Base-by-base conservation (phyloP, 202 grass and related monocot genomes). In the Hordeum pubiflorum region DNA sequence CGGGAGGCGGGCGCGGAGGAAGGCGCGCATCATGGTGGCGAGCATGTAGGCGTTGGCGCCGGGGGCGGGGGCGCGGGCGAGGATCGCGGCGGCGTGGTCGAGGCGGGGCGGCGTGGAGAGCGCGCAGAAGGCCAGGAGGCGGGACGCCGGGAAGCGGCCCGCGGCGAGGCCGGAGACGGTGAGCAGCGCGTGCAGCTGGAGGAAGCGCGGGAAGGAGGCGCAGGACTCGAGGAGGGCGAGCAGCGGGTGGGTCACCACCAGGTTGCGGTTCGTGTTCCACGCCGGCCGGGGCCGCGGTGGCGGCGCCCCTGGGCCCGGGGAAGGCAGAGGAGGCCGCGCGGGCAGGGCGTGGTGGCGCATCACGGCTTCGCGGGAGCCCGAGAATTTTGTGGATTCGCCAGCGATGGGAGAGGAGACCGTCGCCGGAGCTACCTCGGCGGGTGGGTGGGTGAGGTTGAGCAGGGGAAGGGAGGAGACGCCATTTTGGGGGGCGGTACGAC, bases 221-320 rank as follows among this genome's bases (percentile, higher is more conserved):
- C 91, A 89, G 17, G 84, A 87, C 78, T 91, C 91, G 83, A 94
- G 81, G 63, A 89, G 77, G 63, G 84, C 79, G 26, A 94, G 83
- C 63, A 94, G 48, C 23, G 91, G 91, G 86, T 91, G 88, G 46
- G 86, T 91, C 54, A 94, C 81, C 66, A 91, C 63, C 10, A 94
- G 91, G 63, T 91, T 94, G 40, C 50, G 69, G 69, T 94, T 91
- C 7, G 88, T 89, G 80, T 94, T 94, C 91, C 91, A 94, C 66
- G 69, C 82, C 69, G 86, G 75, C 14, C 82, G 81, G 6, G 63
- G 11, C 21, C 15, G 2, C 58, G 40, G 52, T 14, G 54, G 2
- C 27, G 58, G 9, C 63, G 32, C 0, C 24, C 50, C 7, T 20
- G 62, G 5, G 20, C 64, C 6, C 2, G 31, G 29, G 5, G 24